Conservation (phyloP, 1,284 basidiomycete genomes). For the Abortiporus biennis region DNA sequence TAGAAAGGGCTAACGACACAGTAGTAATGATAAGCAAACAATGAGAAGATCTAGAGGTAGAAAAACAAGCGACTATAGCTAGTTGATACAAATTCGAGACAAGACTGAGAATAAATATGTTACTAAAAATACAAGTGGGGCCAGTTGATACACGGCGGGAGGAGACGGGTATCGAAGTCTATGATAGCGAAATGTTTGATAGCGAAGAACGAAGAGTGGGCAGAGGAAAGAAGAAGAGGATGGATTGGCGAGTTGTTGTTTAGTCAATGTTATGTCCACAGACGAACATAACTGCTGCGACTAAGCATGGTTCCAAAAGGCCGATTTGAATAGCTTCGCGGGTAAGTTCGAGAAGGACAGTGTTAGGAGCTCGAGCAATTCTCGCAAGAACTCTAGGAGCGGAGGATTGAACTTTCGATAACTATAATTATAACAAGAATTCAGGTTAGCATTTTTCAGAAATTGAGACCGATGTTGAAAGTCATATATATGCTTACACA, state of each 20-base stretch:
- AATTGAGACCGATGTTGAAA: too few species aligned
- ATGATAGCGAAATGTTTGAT: too few species aligned
- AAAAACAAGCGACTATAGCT: too few species aligned
- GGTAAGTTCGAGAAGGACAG: slow-evolving; percentile 27
- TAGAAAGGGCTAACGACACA: too few species aligned
- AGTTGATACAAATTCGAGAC: too few species aligned
- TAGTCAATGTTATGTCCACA: slow-evolving; percentile 30
- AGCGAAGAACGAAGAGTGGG: background rate
- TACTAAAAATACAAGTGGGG: too few species aligned
- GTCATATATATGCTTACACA: slow-evolving; percentile 23
- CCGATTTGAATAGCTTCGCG: slow-evolving; percentile 25
- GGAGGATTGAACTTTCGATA: slow-evolving; percentile 23
- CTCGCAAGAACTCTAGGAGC: slow-evolving; percentile 26
- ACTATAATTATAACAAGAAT: slow-evolving; percentile 13
- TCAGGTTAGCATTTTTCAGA: background rate
- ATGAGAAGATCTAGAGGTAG: too few species aligned
- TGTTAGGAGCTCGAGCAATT: slow-evolving; percentile 20
- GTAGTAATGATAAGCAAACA: too few species aligned
- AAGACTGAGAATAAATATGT: too few species aligned
- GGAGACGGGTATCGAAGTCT: too few species aligned
- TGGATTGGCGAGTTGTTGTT: slow-evolving; percentile 1
- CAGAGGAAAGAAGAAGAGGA: background rate
- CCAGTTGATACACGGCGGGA: too few species aligned
- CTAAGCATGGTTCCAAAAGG: slow-evolving; percentile 28
- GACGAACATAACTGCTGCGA: slow-evolving; percentile 29